Evolutionary conservation across 352 stramenopile species (phyloP).

Genomic region (Phytophthora ramorum): DNA sequence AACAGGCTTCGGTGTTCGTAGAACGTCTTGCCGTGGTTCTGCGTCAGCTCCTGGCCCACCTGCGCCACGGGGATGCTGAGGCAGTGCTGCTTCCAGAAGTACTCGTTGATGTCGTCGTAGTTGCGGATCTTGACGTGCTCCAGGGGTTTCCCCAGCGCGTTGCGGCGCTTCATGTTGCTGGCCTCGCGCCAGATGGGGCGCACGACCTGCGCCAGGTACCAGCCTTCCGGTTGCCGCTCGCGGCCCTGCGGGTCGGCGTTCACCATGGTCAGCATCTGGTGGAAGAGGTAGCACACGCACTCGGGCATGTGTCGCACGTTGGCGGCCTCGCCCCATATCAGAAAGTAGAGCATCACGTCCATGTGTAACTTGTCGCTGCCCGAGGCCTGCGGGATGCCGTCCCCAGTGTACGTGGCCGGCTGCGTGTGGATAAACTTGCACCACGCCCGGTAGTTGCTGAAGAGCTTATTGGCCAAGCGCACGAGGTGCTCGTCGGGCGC

Average conservation of each 20-base stretch:
- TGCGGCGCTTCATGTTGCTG: slow-evolving; percentile 78
- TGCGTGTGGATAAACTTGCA: slow-evolving; percentile 68
- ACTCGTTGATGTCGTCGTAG: slow-evolving; percentile 87
- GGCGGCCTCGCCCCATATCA: slow-evolving; percentile 96
- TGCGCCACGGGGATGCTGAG: slow-evolving; percentile 55
- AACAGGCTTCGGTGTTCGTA: slow-evolving; percentile 81
- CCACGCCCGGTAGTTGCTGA: slow-evolving; percentile 82
- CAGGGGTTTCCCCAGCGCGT: slow-evolving; percentile 59
- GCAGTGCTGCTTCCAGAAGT: slow-evolving; percentile 79
- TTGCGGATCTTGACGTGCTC: slow-evolving; percentile 84
- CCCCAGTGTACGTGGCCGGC: slow-evolving; percentile 76
- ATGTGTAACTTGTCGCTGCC: slow-evolving; percentile 54
- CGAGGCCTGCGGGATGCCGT: slow-evolving; percentile 24
- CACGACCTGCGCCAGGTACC: slow-evolving; percentile 69
- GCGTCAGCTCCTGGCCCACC: slow-evolving; percentile 56
- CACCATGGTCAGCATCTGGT: slow-evolving; percentile 74
- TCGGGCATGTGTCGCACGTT: slow-evolving; percentile 98
- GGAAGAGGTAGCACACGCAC: slow-evolving; percentile 98
- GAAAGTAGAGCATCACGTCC: slow-evolving; percentile 97
- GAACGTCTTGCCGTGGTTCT: slow-evolving; percentile 80
- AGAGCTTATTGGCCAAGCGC: slow-evolving; percentile 71
- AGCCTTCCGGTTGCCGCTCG: slow-evolving; percentile 52
- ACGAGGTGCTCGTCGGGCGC: slow-evolving; percentile 62
- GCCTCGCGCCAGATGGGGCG: slow-evolving; percentile 74
- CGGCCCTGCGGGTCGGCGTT: slow-evolving; percentile 57